These are phyloP conservation scores for Pseudogymnoascus sp. DNA, from an alignment of 2,329 filamentous ascomycete species.

Conservation along the genomic window DNA sequence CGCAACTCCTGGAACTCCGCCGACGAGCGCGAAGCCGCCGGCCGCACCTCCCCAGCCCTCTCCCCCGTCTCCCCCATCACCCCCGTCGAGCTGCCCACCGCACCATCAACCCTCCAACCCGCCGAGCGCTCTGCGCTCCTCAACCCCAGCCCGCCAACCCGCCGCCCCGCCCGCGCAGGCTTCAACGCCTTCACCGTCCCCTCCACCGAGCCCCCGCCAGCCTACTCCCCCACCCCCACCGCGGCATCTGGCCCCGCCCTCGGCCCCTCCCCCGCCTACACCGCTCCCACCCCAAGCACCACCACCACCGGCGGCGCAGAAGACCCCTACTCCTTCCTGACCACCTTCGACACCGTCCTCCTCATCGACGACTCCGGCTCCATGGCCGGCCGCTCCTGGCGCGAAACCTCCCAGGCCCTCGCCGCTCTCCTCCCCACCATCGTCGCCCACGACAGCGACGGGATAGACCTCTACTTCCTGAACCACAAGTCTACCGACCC, in stretches of 20 bases:
- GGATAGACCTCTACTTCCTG: constrained; percentile 86
- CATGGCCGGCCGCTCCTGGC: constrained; percentile 73
- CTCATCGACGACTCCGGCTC: constrained; percentile 87
- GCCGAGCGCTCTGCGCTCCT: too few relatives aligned
- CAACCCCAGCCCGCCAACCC: too few relatives aligned
- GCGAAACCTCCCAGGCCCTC: constrained; percentile 62
- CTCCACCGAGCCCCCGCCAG: too few relatives aligned
- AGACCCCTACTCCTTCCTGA: constrained; percentile 68
- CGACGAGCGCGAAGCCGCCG: neutral
- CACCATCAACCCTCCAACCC: too few relatives aligned
- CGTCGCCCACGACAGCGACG: constrained; percentile 68
- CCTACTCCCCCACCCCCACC: too few relatives aligned
- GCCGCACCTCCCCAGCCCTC: neutral
- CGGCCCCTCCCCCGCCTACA: too few relatives aligned
- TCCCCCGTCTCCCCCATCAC: neutral
- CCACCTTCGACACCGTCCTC: constrained; percentile 77
- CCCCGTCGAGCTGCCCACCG: neutral
- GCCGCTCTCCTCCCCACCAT: constrained; percentile 72
- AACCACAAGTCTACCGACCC: constrained; percentile 49
- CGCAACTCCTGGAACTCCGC: neutral
- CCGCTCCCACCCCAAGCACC: neutral
- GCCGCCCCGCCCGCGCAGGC: too few relatives aligned
- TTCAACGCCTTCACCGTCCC: too few relatives aligned
- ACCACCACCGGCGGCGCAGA: constrained; percentile 36
- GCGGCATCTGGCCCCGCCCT: too few relatives aligned